Base-by-base conservation (phyloP, 2,329 filamentous ascomycete species). In the Talaromyces rugulosus region DNA sequence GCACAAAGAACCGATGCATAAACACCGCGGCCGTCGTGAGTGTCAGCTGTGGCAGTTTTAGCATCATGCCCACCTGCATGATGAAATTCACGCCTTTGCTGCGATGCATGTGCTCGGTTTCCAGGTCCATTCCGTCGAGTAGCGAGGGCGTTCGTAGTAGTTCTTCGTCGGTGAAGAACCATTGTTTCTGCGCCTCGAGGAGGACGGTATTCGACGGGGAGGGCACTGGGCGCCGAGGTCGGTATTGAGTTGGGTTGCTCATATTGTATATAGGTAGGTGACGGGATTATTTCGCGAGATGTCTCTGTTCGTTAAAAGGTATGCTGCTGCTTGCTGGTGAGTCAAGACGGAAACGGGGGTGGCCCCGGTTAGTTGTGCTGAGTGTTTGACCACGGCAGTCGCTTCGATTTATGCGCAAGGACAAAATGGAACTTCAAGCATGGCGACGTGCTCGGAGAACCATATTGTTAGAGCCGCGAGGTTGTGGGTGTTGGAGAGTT, bases 1-100 rank as follows among this genome's bases (percentile, higher is more conserved):
- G 88, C 92, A 98, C 97, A 74, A 92, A 93, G 75, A 96, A 98
- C 34, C 95, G 87, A 75, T 99, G 94, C 75, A 99, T 93, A 80
- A 96, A 98, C 51, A 96, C 89, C 18, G 91, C 90, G 0, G 95
- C 95, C 0, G 96, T 96, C 77, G 90, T 93, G 50, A 99, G 82
- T 0, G 95, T 98, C 61, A 95, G 87, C 75, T 97, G 93, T 12
- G 94, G 94, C 56, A 98, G 81, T 73, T 96, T 94, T 58, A 98
- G 85, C 80, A 96, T 87, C 67, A 96, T 91, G 66, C 94, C 95
- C 52, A 94, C 92, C 75, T 97, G 93, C 65, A 92, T 89, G 70
- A 99, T 96, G 78, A 99, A 99, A 75, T 96, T 96, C 72, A 97
- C 89, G 54, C 95, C 94, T 75, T 98, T 98, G 64, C 90, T 89